A percentile compares a stretch with the other conserved stretches of the same genome.
phyloP scores from a whole-genome alignment of 345 rosid genomes.

The Trapa incisa region DNA sequence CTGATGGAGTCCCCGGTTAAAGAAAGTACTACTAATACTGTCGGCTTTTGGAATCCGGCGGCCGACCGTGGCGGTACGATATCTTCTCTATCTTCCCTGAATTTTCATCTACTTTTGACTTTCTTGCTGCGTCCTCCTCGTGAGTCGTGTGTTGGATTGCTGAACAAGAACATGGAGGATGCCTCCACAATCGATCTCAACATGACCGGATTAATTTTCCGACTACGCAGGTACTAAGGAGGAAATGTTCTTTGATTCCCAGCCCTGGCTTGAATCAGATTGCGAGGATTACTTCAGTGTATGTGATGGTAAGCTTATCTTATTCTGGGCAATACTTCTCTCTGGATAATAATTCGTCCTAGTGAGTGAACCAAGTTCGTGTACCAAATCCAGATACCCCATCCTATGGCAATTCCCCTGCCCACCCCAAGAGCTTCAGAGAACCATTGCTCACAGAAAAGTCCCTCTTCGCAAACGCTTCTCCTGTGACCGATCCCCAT shows the following conservation, averaged over 20 bases:
- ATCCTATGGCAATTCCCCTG: constrained; percentile 24
- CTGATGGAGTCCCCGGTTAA: constrained; percentile 21
- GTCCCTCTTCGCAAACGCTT: constrained; percentile 3
- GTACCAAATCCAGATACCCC: constrained; percentile 26
- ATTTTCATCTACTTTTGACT: not conserved
- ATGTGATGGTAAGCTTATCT: constrained; percentile 32
- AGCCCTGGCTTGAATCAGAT: constrained; percentile 51
- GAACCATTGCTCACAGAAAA: constrained; percentile 12
- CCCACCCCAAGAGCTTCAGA: constrained; percentile 21
- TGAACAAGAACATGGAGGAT: not conserved
- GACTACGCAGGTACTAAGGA: constrained; percentile 24
- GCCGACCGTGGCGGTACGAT: constrained; percentile 19
- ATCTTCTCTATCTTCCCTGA: not conserved
- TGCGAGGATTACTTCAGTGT: constrained; percentile 53
- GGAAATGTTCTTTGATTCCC: constrained; percentile 46
- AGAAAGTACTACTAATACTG: constrained; percentile 6
- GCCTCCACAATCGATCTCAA: not conserved
- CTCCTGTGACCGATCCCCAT: constrained; percentile 13
- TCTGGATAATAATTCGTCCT: not conserved
- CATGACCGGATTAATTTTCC: not conserved
- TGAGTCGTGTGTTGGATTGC: not conserved
- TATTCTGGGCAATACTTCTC: not conserved
- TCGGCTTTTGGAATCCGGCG: constrained; percentile 9
- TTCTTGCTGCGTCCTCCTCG: not conserved
- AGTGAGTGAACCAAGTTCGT: not conserved